Evolutionary conservation across 495 filamentous ascomycete genomes (phyloP).

Genomic region (Talaromyces liani): DNA sequence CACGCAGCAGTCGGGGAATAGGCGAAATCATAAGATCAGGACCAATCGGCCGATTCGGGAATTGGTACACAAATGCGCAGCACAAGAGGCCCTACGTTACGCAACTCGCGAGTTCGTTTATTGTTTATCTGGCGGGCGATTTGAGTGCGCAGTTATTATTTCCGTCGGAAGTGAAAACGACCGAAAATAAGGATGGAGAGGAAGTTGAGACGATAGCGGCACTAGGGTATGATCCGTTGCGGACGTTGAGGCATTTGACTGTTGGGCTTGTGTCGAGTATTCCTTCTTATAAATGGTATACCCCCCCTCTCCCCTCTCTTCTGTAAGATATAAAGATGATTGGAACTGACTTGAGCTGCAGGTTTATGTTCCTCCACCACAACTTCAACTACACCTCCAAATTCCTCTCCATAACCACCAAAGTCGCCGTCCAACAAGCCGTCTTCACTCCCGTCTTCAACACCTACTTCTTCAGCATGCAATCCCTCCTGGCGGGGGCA

Average conservation of each 20-base stretch:
- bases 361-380: constrained; percentile 75
- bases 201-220: constrained; percentile 17
- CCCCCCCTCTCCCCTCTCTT: constrained; percentile 8
- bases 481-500: constrained; percentile 55
- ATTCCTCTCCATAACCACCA: constrained; percentile 58
- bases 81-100: constrained; percentile 64
- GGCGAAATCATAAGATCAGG: constrained; percentile 53
- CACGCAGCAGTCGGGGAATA: constrained; percentile 44
- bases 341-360: constrained; percentile 15
- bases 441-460: constrained; percentile 85
- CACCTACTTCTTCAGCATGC: constrained; percentile 85
- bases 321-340: background rate
- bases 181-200: background rate
- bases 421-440: constrained; percentile 75
- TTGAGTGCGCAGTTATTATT: constrained; percentile 64
- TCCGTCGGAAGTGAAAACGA: constrained; percentile 19
- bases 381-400: constrained; percentile 77
- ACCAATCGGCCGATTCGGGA: constrained; percentile 30
- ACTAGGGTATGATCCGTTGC: constrained; percentile 57
- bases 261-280: constrained; percentile 68
- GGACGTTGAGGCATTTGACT: constrained; percentile 62
- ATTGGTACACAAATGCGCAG: constrained; percentile 61
- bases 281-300: constrained; percentile 72
- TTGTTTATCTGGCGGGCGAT: constrained; percentile 76
- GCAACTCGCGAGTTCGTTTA: constrained; percentile 65